Conservation (phyloP, 2,329 filamentous ascomycete genomes). For the Dactylonectria estremocensis region DNA sequence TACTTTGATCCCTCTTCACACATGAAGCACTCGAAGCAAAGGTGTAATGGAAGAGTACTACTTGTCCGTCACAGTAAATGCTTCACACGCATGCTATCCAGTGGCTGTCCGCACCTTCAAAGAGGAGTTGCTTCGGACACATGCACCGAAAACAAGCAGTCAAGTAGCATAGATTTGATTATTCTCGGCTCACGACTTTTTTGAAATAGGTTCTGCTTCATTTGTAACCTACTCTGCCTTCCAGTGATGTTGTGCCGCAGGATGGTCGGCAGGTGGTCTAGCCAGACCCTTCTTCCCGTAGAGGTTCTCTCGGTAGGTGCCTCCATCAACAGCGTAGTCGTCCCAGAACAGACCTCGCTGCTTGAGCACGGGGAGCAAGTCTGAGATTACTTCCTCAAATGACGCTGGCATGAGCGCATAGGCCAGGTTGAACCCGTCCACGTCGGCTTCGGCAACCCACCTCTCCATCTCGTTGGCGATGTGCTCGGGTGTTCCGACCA, state of each 20-base stretch:
- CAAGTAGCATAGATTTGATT: background rate
- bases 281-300: slow-evolving; percentile 54
- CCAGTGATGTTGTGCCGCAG: slow-evolving; percentile 59
- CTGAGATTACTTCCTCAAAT: slow-evolving; percentile 77
- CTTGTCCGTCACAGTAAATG: too few species aligned
- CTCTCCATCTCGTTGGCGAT: slow-evolving; percentile 54
- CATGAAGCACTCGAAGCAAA: too few species aligned
- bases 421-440: slow-evolving; percentile 69
- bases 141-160: background rate
- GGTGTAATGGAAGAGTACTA: too few species aligned
- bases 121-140: too few species aligned
- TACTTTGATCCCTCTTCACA: too few species aligned
- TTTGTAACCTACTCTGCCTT: slow-evolving; percentile 48
- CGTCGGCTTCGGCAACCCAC: slow-evolving; percentile 67
- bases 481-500: slow-evolving; percentile 50
- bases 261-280: slow-evolving; percentile 56
- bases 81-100: too few species aligned
- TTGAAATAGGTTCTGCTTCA: background rate
- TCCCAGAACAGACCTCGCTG: slow-evolving; percentile 71
- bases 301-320: slow-evolving; percentile 62
- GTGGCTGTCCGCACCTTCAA: too few species aligned
- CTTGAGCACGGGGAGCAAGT: slow-evolving; percentile 74
- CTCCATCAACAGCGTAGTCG: slow-evolving; percentile 59
- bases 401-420: slow-evolving; percentile 66
- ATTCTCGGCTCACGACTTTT: background rate